Percentiles rank a stretch among this genome's conserved stretches.
Conservation (phyloP, 805 yeast genomes). For the Suhomyces sp. region DNA sequence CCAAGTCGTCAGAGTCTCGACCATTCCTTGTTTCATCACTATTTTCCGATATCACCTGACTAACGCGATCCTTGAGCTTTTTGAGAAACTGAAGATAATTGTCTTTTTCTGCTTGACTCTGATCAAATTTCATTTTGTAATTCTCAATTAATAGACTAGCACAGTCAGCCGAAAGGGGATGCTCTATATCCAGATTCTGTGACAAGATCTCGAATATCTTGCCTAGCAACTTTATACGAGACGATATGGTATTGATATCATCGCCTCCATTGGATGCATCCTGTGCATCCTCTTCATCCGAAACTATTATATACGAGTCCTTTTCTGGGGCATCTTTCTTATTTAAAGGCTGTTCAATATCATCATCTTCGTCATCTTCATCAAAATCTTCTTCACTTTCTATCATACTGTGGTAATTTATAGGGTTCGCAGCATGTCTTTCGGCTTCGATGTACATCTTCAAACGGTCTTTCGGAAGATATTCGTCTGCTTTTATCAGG, state of each 20-base stretch:
- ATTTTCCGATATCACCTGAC: constrained; percentile 8
- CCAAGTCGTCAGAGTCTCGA: constrained; percentile 23
- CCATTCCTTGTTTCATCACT: constrained; percentile 3
- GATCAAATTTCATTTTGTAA: constrained; percentile 68
- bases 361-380: constrained; percentile 14
- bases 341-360: constrained; percentile 18
- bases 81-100: constrained; percentile 70
- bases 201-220: constrained; percentile 72
- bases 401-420: constrained; percentile 25
- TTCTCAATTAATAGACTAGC: constrained; percentile 62
- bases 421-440: constrained; percentile 19
- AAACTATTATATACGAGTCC: constrained; percentile 13
- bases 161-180: constrained; percentile 87
- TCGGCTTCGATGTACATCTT: constrained; percentile 33
- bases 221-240: constrained; percentile 51
- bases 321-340: constrained; percentile 13
- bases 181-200: constrained; percentile 65
- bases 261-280: constrained; percentile 6
- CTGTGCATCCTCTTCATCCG: constrained; percentile 5
- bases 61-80: constrained; percentile 48
- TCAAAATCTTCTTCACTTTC: constrained; percentile 26
- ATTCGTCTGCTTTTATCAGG: constrained; percentile 27
- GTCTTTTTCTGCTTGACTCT: constrained; percentile 73
- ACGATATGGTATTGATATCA: constrained; percentile 36
- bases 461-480: constrained; percentile 39